Evolutionary conservation across 2,329 filamentous ascomycete genomes (phyloP), one percentile per base, ranked within the genome.

Genomic region (Scedosporium aurantiacum): DNA sequence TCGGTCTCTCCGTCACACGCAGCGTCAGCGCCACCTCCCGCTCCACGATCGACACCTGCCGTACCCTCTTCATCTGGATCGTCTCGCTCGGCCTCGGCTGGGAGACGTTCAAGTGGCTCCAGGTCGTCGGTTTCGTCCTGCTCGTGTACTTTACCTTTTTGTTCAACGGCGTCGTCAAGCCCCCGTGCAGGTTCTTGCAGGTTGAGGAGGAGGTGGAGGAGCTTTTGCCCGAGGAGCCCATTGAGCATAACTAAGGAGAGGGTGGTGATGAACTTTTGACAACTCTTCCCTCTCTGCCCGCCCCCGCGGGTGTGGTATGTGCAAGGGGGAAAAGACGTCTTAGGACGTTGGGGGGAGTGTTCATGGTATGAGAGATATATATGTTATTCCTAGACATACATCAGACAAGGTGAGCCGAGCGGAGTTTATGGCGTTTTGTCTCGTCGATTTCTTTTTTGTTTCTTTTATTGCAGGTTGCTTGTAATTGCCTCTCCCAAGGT

Each of bases 51-150:
- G 94, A 99, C 73, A 99, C 94, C 1, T 97, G 92, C 79, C 86
- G 93, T 47, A 99, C 94, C 0, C 83, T 99, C 1, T 97, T 99
- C 76, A 97, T 99, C 75, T 99, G 94, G 94, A 82, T 99, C 28
- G 90, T 96, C 14, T 96, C 91, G 18, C 83, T 99, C 4, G 90
- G 89, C 3, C 82, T 99, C 2, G 92, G 92, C 63, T 99, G 94
- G 94, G 94, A 99, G 76, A 87, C 85, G 0, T 97, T 99, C 83
- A 97, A 97, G 76, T 95, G 90, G 88, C 82, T 99, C 5, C 94
- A 99, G 75, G 90, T 99, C 14, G 72, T 84, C 2, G 94, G 94
- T 1, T 99, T 99, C 68, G 89, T 78, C 1, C 76, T 97, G 66
- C 82, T 99, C 41, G 94, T 99, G 14, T 99, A 97, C 71, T 95